Percentiles rank a stretch among this genome's conserved stretches.
Evolutionary conservation across 2,329 filamentous ascomycete genomes (phyloP).

Genomic region (Trichophyton mentagrophytes): DNA sequence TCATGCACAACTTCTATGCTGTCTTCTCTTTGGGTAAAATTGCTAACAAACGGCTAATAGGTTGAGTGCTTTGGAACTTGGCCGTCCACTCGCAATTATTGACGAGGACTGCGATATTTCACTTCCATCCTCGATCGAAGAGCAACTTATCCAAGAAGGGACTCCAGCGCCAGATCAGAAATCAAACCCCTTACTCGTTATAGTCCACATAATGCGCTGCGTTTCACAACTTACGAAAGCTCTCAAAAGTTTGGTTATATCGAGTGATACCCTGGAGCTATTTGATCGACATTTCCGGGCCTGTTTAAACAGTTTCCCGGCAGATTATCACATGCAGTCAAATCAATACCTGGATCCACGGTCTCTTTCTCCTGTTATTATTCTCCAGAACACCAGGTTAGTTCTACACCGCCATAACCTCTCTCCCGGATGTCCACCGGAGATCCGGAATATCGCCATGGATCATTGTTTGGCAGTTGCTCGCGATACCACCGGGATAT

Average conservation of each 20-base stretch:
- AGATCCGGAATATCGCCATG: constrained; percentile 57
- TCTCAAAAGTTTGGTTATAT: constrained; percentile 54
- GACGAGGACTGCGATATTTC: constrained; percentile 78
- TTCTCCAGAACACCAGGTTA: constrained; percentile 71
- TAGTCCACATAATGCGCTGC: constrained; percentile 69
- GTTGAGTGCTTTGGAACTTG: constrained; percentile 64
- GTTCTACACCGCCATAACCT: constrained; percentile 83
- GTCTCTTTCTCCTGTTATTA: constrained; percentile 60
- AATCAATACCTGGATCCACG: constrained; percentile 58
- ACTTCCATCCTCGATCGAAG: constrained; percentile 67
- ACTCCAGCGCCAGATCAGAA: constrained; percentile 35
- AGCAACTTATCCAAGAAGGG: constrained; percentile 48
- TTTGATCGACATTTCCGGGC: constrained; percentile 71
- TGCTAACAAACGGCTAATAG: constrained; percentile 29
- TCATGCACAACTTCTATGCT: background rate
- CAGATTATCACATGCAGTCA: constrained; percentile 56
- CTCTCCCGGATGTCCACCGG: constrained; percentile 52
- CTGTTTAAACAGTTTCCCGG: constrained; percentile 63
- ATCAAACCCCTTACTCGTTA: constrained; percentile 60
- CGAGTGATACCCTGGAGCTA: constrained; percentile 53
- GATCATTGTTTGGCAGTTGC: constrained; percentile 63
- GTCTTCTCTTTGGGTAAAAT: background rate
- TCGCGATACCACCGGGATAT: constrained; percentile 63
- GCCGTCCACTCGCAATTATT: constrained; percentile 67
- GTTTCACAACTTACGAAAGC: constrained; percentile 62